phyloP scores from a whole-genome alignment of 768 basidiomycete species.

The Dioszegia crocea region DNA sequence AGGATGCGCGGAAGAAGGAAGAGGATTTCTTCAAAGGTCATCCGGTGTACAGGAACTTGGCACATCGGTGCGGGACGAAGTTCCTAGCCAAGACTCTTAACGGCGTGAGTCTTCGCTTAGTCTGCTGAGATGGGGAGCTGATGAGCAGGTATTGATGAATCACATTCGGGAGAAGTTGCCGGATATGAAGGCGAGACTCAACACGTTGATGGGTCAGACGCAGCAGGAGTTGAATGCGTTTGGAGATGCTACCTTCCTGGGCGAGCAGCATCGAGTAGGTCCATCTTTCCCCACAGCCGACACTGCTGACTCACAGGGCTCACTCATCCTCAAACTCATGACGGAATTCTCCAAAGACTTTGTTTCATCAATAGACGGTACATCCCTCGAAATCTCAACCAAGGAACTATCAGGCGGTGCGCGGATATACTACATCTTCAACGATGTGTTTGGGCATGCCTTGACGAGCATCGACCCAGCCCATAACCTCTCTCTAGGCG shows the following conservation, averaged over 20 bases:
- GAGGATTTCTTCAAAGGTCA: slow-evolving; percentile 86
- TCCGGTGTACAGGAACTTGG: slow-evolving; percentile 86
- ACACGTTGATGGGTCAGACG: slow-evolving; percentile 97
- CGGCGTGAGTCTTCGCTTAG: slow-evolving; percentile 58
- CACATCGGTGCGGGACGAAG: slow-evolving; percentile 96
- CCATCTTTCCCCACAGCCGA: background rate
- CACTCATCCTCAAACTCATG: slow-evolving; percentile 89
- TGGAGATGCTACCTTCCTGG: slow-evolving; percentile 85
- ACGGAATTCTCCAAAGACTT: slow-evolving; percentile 98
- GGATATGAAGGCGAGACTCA: slow-evolving; percentile 97
- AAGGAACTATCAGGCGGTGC: slow-evolving; percentile 98
- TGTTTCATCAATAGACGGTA: slow-evolving; percentile 93
- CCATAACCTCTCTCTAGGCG: slow-evolving; percentile 81
- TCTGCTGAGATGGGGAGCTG: background rate
- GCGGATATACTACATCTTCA: slow-evolving; percentile 98
- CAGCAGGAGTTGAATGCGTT: slow-evolving; percentile 97
- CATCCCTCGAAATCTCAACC: slow-evolving; percentile 90
- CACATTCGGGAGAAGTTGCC: slow-evolving; percentile 98
- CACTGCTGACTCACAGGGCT: slow-evolving; percentile 54
- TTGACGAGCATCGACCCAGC: slow-evolving; percentile 86
- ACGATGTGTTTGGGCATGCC: slow-evolving; percentile 93
- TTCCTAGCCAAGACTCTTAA: slow-evolving; percentile 90
- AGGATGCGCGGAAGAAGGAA: slow-evolving; percentile 77
- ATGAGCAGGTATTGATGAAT: slow-evolving; percentile 75
- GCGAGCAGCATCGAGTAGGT: slow-evolving; percentile 68